Conservation (phyloP, 2,329 filamentous ascomycete genomes). For the Curvularia eragrostidis region DNA sequence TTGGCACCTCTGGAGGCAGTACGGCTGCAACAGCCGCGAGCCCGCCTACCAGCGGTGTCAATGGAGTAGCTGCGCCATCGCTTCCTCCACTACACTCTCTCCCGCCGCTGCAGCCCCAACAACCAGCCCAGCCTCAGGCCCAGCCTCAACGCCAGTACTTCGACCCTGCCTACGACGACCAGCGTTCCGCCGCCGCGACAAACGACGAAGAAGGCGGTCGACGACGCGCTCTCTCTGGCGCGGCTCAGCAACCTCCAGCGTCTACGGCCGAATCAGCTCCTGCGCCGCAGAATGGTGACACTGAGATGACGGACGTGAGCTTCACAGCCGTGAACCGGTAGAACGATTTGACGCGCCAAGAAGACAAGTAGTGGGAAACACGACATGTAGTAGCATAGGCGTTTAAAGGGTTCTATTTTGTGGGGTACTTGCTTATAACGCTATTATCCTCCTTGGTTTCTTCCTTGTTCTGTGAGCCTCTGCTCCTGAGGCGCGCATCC, state of each 20-base stretch:
- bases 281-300: conserved; percentile 47
- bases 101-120: conserved; percentile 34
- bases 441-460: background rate
- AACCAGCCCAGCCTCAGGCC: conserved; percentile 8
- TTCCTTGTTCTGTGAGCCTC: background rate
- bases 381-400: conserved; percentile 15
- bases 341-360: conserved; percentile 1
- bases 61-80: conserved; percentile 30
- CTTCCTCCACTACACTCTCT: conserved; percentile 38
- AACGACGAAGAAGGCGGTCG: conserved; percentile 34
- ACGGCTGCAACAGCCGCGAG: conserved; percentile 26
- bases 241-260: conserved; percentile 23
- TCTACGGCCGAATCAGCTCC: conserved; percentile 28
- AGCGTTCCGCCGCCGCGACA: conserved; percentile 32
- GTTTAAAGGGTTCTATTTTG: conserved; percentile 4
- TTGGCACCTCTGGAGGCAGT: conserved; percentile 30
- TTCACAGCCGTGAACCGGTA: conserved; percentile 51
- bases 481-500: background rate
- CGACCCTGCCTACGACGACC: conserved; percentile 44
- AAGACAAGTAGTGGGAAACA: background rate
- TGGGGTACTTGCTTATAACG: background rate
- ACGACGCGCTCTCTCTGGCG: conserved; percentile 39
- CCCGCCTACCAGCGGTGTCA: conserved; percentile 34
- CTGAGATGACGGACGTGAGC: conserved; percentile 51
- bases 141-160: conserved; percentile 37